phyloP scores from a whole-genome alignment of 2,329 filamentous ascomycete species.

The Cladophialophora immunda region DNA sequence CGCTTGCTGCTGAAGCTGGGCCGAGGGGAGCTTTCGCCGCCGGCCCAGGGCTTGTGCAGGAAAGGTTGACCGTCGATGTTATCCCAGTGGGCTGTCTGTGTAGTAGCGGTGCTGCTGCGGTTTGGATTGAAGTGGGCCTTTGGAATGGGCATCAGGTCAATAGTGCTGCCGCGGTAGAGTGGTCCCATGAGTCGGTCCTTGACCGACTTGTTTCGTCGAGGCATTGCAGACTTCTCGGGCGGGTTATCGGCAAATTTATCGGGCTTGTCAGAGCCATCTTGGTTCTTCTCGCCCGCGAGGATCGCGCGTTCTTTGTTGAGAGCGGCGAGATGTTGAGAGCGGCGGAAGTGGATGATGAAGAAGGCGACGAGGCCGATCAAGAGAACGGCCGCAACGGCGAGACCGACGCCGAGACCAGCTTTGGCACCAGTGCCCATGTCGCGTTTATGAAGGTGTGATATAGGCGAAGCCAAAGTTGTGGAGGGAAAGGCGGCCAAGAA shows the following conservation, averaged over 20 bases:
- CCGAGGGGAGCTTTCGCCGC: slow-evolving; percentile 36
- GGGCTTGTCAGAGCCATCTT: slow-evolving; percentile 38
- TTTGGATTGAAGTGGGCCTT: slow-evolving; percentile 30
- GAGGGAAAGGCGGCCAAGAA: slow-evolving; percentile 28
- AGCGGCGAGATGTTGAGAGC: slow-evolving; percentile 32
- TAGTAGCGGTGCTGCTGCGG: slow-evolving; percentile 36
- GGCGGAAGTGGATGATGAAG: slow-evolving; percentile 40
- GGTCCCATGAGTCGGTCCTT: slow-evolving; percentile 42
- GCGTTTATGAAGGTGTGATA: slow-evolving; percentile 37
- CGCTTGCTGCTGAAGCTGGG: slow-evolving; percentile 42
- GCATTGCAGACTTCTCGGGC: slow-evolving; percentile 26
- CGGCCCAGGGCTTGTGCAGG: slow-evolving; percentile 38
- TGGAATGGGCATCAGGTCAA: slow-evolving; percentile 38
- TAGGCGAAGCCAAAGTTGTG: slow-evolving; percentile 27
- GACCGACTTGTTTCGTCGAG: slow-evolving; percentile 40
- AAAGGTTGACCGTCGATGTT: slow-evolving; percentile 32
- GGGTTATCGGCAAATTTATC: slow-evolving; percentile 37
- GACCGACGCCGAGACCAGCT: slow-evolving; percentile 41
- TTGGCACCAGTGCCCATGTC: slow-evolving; percentile 37
- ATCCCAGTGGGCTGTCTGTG: slow-evolving; percentile 23
- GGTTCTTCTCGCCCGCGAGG: slow-evolving; percentile 41
- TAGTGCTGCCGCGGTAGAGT: slow-evolving; percentile 41
- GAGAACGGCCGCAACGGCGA: slow-evolving; percentile 38
- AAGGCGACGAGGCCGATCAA: slow-evolving; percentile 34
- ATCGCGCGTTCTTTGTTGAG: slow-evolving; percentile 40